These are phyloP conservation scores for Raddia distichophylla DNA, from an alignment of 176 grass and related monocot genomes.

Conservation along the genomic window DNA sequence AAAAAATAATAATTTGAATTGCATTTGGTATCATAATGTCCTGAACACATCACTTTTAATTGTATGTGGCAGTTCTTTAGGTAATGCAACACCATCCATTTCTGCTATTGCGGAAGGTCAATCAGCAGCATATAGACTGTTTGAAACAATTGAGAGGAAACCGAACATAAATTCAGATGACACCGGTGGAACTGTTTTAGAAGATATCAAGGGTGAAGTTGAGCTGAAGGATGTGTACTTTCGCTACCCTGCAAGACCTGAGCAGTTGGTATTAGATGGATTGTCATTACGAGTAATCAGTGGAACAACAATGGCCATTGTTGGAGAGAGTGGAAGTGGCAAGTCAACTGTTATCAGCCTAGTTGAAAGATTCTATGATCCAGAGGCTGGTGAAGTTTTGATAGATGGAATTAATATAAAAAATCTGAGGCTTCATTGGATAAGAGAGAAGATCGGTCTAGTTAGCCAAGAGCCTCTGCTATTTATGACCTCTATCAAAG, in stretches of 20 bases:
- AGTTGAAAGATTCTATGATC: conserved; percentile 63
- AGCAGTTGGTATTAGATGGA: conserved; percentile 68
- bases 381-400: conserved; percentile 56
- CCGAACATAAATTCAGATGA: conserved; percentile 76
- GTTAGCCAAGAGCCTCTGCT: conserved; percentile 69
- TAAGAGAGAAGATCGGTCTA: conserved; percentile 65
- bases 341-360: conserved; percentile 84
- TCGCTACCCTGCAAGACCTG: conserved; percentile 71
- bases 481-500: conserved; percentile 61
- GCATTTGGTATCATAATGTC: not conserved
- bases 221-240: conserved; percentile 73
- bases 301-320: conserved; percentile 78
- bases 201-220: conserved; percentile 66
- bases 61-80: conserved; percentile 67
- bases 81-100: conserved; percentile 64
- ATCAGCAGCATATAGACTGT: conserved; percentile 75
- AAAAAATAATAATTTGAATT: conserved; percentile 11
- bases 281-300: conserved; percentile 61
- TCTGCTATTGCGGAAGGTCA: conserved; percentile 71
- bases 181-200: conserved; percentile 49
- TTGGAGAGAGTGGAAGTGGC: conserved; percentile 94
- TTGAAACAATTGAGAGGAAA: conserved; percentile 70
- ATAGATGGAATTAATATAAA: conserved; percentile 69
- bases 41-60: conserved; percentile 19
- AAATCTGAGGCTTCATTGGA: conserved; percentile 58